phyloP scores from a whole-genome alignment of 1,284 basidiomycete species.

The Puccinia horiana region DNA sequence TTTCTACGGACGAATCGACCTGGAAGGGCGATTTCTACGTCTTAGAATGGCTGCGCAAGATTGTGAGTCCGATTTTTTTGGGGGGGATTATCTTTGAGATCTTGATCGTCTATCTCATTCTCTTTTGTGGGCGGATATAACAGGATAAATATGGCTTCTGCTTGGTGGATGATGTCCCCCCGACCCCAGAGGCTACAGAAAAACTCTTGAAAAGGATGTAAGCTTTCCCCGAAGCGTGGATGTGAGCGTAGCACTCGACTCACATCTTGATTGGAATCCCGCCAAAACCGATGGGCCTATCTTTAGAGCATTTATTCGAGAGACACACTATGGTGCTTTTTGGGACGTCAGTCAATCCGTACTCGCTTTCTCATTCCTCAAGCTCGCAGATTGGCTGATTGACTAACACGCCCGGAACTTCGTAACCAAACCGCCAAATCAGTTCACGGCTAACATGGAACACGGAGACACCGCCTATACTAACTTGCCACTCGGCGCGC shows the following conservation, averaged over 20 bases:
- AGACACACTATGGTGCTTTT: conserved; percentile 47
- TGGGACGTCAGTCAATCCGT: conserved; percentile 46
- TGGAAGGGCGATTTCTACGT: conserved; percentile 62
- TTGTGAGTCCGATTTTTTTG: conserved; percentile 64
- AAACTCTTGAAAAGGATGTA: conserved; percentile 17
- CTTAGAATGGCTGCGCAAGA: conserved; percentile 76
- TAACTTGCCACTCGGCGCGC: conserved; percentile 79
- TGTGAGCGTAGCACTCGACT: background rate
- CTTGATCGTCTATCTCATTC: background rate
- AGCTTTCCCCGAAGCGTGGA: background rate
- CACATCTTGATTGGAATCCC: background rate
- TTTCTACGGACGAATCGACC: conserved; percentile 65
- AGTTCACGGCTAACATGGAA: conserved; percentile 87
- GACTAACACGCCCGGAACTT: background rate
- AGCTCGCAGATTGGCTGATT: conserved; percentile 10
- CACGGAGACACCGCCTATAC: conserved; percentile 90
- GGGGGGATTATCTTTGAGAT: background rate
- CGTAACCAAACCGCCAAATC: conserved; percentile 85
- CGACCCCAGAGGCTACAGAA: conserved; percentile 50
- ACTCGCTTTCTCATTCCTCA: background rate
- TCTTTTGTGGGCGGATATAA: conserved; percentile 51
- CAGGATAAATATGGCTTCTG: conserved; percentile 40
- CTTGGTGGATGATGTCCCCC: conserved; percentile 42
- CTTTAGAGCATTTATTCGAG: conserved; percentile 33
- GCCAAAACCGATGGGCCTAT: background rate